Percentiles rank a stretch among this genome's conserved stretches.
Evolutionary conservation across 768 basidiomycete species (phyloP).

Genomic region (Leccinum aurantiacum): DNA sequence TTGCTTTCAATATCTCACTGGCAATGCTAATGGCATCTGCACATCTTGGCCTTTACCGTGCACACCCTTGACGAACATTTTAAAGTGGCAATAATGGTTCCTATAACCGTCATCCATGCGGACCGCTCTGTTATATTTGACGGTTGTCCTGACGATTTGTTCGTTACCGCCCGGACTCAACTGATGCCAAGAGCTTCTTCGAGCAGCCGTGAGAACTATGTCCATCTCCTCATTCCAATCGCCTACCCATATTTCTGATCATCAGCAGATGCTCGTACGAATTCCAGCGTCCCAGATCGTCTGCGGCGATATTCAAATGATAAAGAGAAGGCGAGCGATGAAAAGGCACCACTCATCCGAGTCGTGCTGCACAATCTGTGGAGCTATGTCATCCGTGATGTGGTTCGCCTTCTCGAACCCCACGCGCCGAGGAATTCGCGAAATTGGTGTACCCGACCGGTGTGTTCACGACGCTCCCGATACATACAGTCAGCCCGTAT

Average conservation of each 20-base stretch:
- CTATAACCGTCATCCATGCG: too few species aligned
- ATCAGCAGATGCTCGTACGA: slow-evolving; percentile 8
- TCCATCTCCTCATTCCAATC: too few species aligned
- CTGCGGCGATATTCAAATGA: not conserved
- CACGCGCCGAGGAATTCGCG: slow-evolving; percentile 15
- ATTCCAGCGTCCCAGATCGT: not conserved
- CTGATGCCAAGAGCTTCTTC: too few species aligned
- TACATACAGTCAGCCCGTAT: slow-evolving; percentile 29
- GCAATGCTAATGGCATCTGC: too few species aligned
- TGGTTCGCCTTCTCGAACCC: slow-evolving; percentile 17
- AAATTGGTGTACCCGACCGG: slow-evolving; percentile 33
- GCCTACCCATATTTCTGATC: not conserved
- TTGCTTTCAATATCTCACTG: too few species aligned
- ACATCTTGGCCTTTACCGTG: too few species aligned
- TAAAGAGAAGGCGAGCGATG: not conserved
- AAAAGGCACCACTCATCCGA: slow-evolving; percentile 1
- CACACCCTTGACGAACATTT: too few species aligned
- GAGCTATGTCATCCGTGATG: slow-evolving; percentile 19
- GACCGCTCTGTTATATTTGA: too few species aligned
- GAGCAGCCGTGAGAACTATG: too few species aligned
- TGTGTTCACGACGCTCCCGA: slow-evolving; percentile 24
- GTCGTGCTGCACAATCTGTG: slow-evolving; percentile 15
- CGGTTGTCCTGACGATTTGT: too few species aligned
- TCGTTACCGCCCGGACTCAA: too few species aligned
- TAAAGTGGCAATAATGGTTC: too few species aligned